phyloP scores from a whole-genome alignment of 208 protist genomes.

The Angomonas deanei region DNA sequence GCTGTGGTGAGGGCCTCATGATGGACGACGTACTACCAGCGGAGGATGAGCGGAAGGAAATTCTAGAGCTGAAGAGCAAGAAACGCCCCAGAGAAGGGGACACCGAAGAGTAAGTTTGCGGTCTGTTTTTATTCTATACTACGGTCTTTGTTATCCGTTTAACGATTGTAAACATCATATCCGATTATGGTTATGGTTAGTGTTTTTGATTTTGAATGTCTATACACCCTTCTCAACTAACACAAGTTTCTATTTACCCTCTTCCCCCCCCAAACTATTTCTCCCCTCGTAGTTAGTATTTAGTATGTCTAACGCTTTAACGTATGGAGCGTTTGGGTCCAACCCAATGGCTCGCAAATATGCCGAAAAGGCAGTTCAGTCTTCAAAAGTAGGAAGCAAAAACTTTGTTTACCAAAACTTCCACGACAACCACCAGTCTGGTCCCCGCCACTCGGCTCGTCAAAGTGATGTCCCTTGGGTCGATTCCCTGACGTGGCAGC shows the following conservation, averaged over 20 bases:
- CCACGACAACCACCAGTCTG: slow-evolving; percentile 62
- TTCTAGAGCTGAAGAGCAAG: slow-evolving; percentile 19
- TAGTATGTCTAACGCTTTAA: slow-evolving; percentile 78
- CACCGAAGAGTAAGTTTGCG: no score
- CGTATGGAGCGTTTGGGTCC: slow-evolving; percentile 50
- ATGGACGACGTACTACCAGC: slow-evolving; percentile 63
- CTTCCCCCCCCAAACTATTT: background rate
- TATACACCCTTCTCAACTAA: no score
- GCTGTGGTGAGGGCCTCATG: slow-evolving; percentile 59
- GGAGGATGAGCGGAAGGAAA: slow-evolving; percentile 44
- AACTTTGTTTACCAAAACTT: slow-evolving; percentile 81
- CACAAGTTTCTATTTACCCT: no score
- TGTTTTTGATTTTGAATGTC: no score
- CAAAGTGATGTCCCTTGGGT: slow-evolving; percentile 73
- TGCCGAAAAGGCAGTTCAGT: slow-evolving; percentile 48
- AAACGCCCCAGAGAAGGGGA: background rate
- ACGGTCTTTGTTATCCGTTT: no score
- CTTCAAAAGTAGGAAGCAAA: slow-evolving; percentile 71
- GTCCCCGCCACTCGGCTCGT: slow-evolving; percentile 74
- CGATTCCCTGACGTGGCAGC: slow-evolving; percentile 60
- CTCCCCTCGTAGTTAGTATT: background rate
- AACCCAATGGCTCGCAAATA: slow-evolving; percentile 74
- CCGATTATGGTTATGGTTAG: no score
- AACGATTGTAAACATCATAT: no score
- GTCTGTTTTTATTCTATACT: no score